Evolutionary conservation across 2,329 filamentous ascomycete genomes (phyloP), one percentile per base, ranked within the genome.

Genomic region (Paecilomyces niveus): DNA sequence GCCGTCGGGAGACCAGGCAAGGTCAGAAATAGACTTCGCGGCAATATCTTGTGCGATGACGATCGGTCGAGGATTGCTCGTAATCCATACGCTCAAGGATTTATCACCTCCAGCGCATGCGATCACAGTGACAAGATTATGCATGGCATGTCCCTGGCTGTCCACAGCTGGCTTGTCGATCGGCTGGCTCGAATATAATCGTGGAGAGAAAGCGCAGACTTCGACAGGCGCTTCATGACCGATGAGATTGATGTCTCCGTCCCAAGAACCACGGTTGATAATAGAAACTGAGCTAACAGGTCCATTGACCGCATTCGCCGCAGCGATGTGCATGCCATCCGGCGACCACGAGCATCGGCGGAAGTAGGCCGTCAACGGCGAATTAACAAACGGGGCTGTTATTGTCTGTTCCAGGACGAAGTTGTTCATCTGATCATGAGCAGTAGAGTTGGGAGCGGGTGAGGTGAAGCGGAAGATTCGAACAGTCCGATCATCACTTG

Each of bases 211-310:
- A 64, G 94, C 90, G 79, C 93, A 97, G 2, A 99, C 94, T 76
- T 99, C 94, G 0, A 95, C 94, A 0, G 94, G 94, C 0, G 90
- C 93, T 80, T 99, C 94, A 71, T 99, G 94, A 8, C 94, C 94
- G 61, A 99, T 97, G 60, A 99, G 76, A 72, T 96, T 97, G 76
- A 97, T 97, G 69, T 99, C 92, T 63, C 91, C 92, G 68, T 96
- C 92, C 94, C 95, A 99, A 39, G 85, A 85, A 18, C 90, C 89
- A 65, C 94, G 88, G 70, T 94, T 92, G 58, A 99, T 91, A 59
- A 99, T 97, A 3, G 94, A 93, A 32, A 97, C 93, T 0, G 93
- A 96, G 76, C 91, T 97, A 24, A 99, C 94, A 1, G 94, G 95
- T 0, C 94, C 94, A 70, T 99, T 99, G 21, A 96, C 92, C 0